Base-by-base conservation (phyloP, 441 rosid species). In the Gossypium trilobum region DNA sequence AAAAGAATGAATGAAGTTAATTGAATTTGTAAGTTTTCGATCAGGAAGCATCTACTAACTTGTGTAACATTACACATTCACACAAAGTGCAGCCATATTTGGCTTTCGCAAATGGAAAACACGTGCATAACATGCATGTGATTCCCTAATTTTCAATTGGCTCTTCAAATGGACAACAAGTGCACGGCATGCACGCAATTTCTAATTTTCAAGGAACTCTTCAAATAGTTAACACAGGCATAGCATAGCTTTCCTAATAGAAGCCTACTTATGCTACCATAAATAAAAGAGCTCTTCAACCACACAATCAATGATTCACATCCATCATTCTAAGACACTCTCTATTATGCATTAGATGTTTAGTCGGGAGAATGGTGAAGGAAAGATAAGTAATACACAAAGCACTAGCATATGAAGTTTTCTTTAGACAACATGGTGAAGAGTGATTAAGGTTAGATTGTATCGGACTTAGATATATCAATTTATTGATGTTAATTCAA, bases 251-350 rank as follows among this genome's bases (percentile, higher is more conserved):
- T 63, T 63, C 27, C 19, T 19, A 9, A 8, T 9, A 22, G 23
- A 63, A 61, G 23, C 48, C 36, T 14, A 33, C n/a, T 33, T 61
- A 22, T 59, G 4, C 44, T 61, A 61, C 22, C 25, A 31, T 33
- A n/a, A 7, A 31, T 29, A 31, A 61, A 36, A 52, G 22, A 46
- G 23, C 39, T 66, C 57, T 66, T 66, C 22, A 48, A 23, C 70
- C 70, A 66, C 52, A 39, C 39, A 48, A 66, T 66, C 42, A 46
- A 48, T 46, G 70, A 20, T 42, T 42, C 39, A 48, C 70, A 25
- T 17, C 33, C 2, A 19, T 14, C 68, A 39, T 42, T 65, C 70
- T 65, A 65, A 44, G 17, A 20, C 46, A 65, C 16, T 22, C 39
- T 25, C 57, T n/a, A 66, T 25, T n/a, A 48, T 23, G 42, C 70